These are phyloP conservation scores for Aspergillus saccharolyticus DNA, from an alignment of 495 filamentous ascomycete genomes.

Conservation along the genomic window DNA sequence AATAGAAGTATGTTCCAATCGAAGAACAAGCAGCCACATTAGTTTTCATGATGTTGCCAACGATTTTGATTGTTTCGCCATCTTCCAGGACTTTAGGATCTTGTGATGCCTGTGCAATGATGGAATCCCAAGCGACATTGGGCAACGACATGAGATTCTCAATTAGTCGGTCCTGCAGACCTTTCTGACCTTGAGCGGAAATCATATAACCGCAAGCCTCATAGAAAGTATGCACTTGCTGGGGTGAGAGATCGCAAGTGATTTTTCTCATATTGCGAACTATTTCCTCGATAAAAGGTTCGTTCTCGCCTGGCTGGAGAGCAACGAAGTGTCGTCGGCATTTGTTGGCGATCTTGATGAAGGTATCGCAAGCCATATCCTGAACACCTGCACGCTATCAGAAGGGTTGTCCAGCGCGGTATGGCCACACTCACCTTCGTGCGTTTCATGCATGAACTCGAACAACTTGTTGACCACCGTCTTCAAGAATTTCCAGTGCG, in stretches of 20 bases:
- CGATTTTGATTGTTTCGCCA: constrained; percentile 90
- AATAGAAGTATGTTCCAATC: constrained; percentile 94
- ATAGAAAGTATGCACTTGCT: constrained; percentile 98
- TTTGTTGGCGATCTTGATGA: constrained; percentile 99
- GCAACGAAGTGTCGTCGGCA: constrained; percentile 97
- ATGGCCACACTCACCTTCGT: constrained; percentile 64
- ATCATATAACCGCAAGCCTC: constrained; percentile 99
- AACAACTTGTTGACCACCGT: constrained; percentile 99
- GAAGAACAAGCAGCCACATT: constrained; percentile 96
- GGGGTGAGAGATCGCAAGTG: constrained; percentile 87
- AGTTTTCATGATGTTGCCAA: constrained; percentile 99
- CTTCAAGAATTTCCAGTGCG: constrained; percentile 99
- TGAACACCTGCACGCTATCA: constrained; percentile 69
- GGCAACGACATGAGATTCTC: constrained; percentile 88
- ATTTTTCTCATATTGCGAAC: constrained; percentile 92
- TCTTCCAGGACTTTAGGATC: constrained; percentile 82
- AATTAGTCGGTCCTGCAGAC: constrained; percentile 84
- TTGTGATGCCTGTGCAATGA: constrained; percentile 78
- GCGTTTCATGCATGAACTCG: constrained; percentile 99
- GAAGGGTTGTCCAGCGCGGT: constrained; percentile 3
- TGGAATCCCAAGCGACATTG: constrained; percentile 90
- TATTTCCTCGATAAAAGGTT: constrained; percentile 98
- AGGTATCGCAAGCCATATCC: constrained; percentile 99
- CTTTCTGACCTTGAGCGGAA: constrained; percentile 89
- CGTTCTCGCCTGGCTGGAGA: constrained; percentile 85